Base-by-base conservation (phyloP, 2,329 filamentous ascomycete species). In the Hymenoscyphus infarciens region DNA sequence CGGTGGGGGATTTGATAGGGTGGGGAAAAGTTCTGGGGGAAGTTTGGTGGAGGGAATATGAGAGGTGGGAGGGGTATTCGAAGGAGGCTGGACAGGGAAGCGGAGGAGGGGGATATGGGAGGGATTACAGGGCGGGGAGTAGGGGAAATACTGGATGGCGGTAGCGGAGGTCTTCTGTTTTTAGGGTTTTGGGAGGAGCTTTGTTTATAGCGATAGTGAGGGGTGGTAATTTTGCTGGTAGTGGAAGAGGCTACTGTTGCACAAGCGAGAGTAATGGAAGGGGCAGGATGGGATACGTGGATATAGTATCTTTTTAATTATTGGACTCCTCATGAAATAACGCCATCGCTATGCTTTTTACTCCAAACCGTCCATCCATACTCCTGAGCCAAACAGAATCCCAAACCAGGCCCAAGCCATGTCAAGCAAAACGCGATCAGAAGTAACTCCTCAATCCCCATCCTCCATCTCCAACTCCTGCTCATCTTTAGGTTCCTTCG, bases 401-500 rank as follows among this genome's bases (percentile, higher is more conserved):
- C 39, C 39, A 45, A 19, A 42, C n/a, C n/a, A n/a, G 15, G 39
- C 39, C 39, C 39, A n/a, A 10, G 5, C 8, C 33, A 35, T 11
- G 33, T 35, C 33, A 35, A 35, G 10, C 33, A 35, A 35, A 25
- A 53, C 4, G 39, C 5, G 6, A 61, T 19, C 39, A 45, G 11
- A 61, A 25, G 10, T 13, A 15, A 31, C 49, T 2, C 5, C 27
- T 63, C 54, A 66, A 52, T 72, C 69, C 49, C 72, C 69, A 35
- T 75, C 73, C 27, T 77, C 75, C 54, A 80, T 77, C 13, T 80
- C 80, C 52, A 68, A 63, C 42, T 86, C 83, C 64, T 83, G 80
- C 56, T 84, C 83, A 66, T 91, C 88, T 49, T 83, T 81, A 5
- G 92, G 89, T 75, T 97, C 93, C 70, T 85, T 87, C 8, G 93